Percentiles rank a stretch among this genome's conserved stretches.
Conservation (phyloP, 805 yeast species). For the Saccharomycopsis sp. region DNA sequence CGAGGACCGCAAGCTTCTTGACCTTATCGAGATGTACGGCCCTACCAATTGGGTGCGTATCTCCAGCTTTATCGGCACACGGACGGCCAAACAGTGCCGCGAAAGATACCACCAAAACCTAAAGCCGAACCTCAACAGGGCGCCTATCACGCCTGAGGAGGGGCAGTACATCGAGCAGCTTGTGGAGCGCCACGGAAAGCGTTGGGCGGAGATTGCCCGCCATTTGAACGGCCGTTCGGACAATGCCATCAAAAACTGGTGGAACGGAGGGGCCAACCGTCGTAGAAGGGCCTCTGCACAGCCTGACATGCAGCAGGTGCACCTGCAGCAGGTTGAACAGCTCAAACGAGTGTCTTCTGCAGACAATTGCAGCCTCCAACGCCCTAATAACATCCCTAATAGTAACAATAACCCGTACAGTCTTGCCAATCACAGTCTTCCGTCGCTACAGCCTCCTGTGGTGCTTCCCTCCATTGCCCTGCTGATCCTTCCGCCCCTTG, state of each 20-base stretch:
- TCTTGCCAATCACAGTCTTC: constrained; percentile 18
- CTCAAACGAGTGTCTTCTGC: too few species aligned
- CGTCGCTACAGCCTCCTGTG: constrained; percentile 20
- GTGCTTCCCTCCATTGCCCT: background rate
- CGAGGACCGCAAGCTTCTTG: constrained; percentile 69
- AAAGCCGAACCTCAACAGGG: constrained; percentile 73
- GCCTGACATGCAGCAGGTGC: constrained; percentile 20
- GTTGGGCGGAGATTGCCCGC: constrained; percentile 92
- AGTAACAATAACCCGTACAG: background rate
- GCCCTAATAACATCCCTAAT: background rate
- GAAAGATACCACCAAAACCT: constrained; percentile 89
- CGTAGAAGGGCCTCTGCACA: constrained; percentile 49
- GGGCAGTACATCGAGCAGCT: constrained; percentile 74
- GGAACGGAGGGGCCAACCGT: constrained; percentile 91
- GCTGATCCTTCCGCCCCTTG: background rate
- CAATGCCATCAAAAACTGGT: constrained; percentile 90
- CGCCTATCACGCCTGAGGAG: constrained; percentile 81
- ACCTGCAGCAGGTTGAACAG: constrained; percentile 12
- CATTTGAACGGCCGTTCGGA: constrained; percentile 85
- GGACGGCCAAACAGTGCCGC: constrained; percentile 88
- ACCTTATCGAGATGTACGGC: constrained; percentile 62
- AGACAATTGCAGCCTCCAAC: too few species aligned
- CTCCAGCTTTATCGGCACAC: constrained; percentile 60
- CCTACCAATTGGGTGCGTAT: constrained; percentile 88
- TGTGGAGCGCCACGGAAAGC: constrained; percentile 73